Conservation (phyloP, 805 yeast species). For the Citeromyces nyonsensis region DNA sequence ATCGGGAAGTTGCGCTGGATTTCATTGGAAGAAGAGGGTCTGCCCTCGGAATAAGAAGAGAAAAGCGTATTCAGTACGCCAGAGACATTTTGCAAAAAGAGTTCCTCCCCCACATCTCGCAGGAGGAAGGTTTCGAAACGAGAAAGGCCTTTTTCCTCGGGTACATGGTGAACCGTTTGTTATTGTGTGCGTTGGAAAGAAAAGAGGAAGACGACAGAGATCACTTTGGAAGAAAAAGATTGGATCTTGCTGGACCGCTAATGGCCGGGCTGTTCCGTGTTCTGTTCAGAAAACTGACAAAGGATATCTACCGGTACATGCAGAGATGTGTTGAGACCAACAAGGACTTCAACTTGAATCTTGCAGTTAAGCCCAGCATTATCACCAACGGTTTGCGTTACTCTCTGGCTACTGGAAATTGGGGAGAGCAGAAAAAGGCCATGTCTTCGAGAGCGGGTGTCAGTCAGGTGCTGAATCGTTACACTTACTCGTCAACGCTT, state of each 20-base stretch:
- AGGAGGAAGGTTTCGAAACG: constrained; percentile 92
- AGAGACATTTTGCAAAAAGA: constrained; percentile 94
- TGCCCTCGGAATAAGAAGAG: constrained; percentile 90
- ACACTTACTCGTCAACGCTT: constrained; percentile 95
- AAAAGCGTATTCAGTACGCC: constrained; percentile 96
- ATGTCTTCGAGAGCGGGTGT: constrained; percentile 99
- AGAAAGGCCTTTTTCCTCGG: constrained; percentile 96
- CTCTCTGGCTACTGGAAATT: constrained; percentile 97
- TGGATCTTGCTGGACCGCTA: constrained; percentile 97
- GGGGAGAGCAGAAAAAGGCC: constrained; percentile 99
- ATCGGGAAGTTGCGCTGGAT: constrained; percentile 94
- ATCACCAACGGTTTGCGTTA: constrained; percentile 95
- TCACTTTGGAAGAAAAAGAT: constrained; percentile 96
- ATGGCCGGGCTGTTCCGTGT: constrained; percentile 91
- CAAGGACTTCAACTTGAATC: constrained; percentile 88
- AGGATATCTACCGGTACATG: constrained; percentile 95
- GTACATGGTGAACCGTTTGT: constrained; percentile 90
- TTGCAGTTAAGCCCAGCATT: constrained; percentile 94
- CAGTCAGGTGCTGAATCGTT: constrained; percentile 93
- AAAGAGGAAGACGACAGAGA: constrained; percentile 98
- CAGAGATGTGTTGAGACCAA: constrained; percentile 97
- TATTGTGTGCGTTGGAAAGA: constrained; percentile 92
- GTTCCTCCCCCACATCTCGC: constrained; percentile 92
- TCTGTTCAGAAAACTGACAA: constrained; percentile 85
- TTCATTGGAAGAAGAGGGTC: constrained; percentile 98